Evolutionary conservation across 202 grass and related monocot genomes (phyloP).

Genomic region (Saccharum hybrid): DNA sequence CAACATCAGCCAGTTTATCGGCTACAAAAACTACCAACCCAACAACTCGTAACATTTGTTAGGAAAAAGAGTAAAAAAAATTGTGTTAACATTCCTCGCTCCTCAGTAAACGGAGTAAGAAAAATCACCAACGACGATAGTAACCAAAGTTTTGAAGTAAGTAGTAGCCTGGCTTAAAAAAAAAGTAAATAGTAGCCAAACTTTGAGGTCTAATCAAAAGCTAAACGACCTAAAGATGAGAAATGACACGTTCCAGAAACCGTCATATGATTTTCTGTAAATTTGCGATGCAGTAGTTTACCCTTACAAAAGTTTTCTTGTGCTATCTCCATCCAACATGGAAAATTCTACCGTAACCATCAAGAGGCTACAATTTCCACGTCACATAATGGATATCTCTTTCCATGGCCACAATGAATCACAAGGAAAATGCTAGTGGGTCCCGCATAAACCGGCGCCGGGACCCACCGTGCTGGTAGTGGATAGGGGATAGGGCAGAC

Average conservation of each 20-base stretch:
- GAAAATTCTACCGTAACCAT: not conserved
- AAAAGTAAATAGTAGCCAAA: not conserved
- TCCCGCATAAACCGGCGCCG: constrained; percentile 3
- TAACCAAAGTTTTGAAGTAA: not conserved
- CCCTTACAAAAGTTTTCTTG: not conserved
- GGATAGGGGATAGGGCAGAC: constrained; percentile 54
- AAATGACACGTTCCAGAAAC: not conserved
- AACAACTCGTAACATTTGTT: too few species aligned
- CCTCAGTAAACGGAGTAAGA: too few species aligned
- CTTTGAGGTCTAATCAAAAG: not conserved
- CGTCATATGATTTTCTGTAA: not conserved
- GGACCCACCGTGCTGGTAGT: constrained; percentile 41
- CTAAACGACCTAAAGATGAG: not conserved
- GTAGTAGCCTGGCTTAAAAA: too few species aligned
- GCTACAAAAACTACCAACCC: too few species aligned
- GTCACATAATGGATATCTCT: constrained; percentile 2
- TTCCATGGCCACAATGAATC: constrained; percentile 28
- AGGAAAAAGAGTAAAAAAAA: too few species aligned
- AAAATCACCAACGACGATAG: not conserved
- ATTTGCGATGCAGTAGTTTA: not conserved
- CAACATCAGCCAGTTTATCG: too few species aligned
- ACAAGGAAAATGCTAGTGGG: constrained; percentile 27
- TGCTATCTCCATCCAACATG: not conserved
- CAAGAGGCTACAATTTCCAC: constrained; percentile 3
- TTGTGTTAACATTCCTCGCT: too few species aligned